phyloP scores from a whole-genome alignment of 2,329 filamentous ascomycete species.

The Arthroderma uncinatum region DNA sequence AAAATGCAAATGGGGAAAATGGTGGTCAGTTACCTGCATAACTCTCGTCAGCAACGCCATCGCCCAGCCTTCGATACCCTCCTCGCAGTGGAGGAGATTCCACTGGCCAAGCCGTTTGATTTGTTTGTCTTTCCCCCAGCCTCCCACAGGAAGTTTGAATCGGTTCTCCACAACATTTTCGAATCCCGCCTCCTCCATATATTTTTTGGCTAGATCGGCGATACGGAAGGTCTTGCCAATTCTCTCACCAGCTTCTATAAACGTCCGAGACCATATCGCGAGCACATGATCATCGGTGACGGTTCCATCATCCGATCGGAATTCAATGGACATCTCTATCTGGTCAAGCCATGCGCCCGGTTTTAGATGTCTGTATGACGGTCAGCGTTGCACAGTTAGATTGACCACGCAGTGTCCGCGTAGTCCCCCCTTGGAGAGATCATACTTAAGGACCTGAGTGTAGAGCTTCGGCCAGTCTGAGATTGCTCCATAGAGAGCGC shows the following conservation, averaged over 20 bases:
- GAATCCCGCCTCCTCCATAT: conserved; percentile 24
- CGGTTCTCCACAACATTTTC: conserved; percentile 21
- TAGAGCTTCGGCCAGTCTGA: conserved; percentile 19
- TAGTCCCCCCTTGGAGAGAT: background rate
- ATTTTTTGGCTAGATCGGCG: conserved; percentile 16
- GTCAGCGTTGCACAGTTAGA: background rate
- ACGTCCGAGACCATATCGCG: conserved; percentile 19
- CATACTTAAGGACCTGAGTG: conserved; percentile 15
- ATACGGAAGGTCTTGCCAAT: conserved; percentile 24
- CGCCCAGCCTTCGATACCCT: conserved; percentile 16
- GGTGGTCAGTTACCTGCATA: conserved; percentile 3
- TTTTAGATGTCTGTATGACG: conserved; percentile 15
- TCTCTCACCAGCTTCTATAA: conserved; percentile 22
- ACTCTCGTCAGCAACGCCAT: conserved; percentile 9
- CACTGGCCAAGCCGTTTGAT: conserved; percentile 9
- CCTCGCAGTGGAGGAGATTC: conserved; percentile 8
- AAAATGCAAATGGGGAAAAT: conserved; percentile 14
- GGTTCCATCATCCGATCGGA: conserved; percentile 19
- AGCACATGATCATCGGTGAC: conserved; percentile 20
- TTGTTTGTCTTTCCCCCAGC: conserved; percentile 18
- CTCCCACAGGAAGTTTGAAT: conserved; percentile 23
- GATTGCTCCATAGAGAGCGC: conserved; percentile 18
- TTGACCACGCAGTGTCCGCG: background rate
- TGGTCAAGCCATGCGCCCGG: conserved; percentile 22
- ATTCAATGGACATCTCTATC: conserved; percentile 21